These are phyloP conservation scores for Tricholoma flavovirens DNA, from an alignment of 768 basidiomycete species.

Conservation along the genomic window DNA sequence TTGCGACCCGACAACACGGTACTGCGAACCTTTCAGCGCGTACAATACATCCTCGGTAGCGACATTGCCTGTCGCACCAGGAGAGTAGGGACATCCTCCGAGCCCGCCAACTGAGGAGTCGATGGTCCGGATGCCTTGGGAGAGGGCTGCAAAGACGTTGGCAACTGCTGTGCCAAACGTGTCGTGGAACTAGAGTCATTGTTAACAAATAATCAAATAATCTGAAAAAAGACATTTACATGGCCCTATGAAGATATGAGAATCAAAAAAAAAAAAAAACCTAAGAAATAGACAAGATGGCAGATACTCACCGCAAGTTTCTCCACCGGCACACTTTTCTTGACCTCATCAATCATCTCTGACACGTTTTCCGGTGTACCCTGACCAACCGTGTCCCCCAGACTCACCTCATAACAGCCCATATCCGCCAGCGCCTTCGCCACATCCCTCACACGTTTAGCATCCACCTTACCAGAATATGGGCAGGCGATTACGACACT, in stretches of 20 bases:
- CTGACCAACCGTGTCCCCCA: conserved; percentile 89
- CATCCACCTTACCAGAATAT: conserved; percentile 74
- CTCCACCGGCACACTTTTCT: conserved; percentile 51
- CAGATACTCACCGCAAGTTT: conserved; percentile 58
- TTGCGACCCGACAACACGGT: conserved; percentile 42
- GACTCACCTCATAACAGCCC: conserved; percentile 91
- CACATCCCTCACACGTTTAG: conserved; percentile 58
- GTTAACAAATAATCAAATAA: not conserved
- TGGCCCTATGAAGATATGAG: conserved; percentile 37
- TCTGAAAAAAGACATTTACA: conserved; percentile 29
- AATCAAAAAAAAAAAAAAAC: conserved; percentile 1
- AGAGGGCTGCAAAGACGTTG: conserved; percentile 67
- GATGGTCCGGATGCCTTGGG: conserved; percentile 73
- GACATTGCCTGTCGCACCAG: conserved; percentile 93
- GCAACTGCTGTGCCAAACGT: conserved; percentile 81
- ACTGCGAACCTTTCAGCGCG: conserved; percentile 61
- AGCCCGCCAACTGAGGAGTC: conserved; percentile 85
- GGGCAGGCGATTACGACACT: conserved; percentile 83
- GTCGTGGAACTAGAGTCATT: conserved; percentile 67
- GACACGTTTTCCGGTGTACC: conserved; percentile 69
- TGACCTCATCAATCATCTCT: conserved; percentile 66
- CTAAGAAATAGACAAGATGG: not conserved
- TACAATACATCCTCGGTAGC: conserved; percentile 92
- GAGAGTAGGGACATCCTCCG: conserved; percentile 94
- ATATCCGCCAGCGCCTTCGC: conserved; percentile 70